Evolutionary conservation across 2,329 filamentous ascomycete species (phyloP).

Genomic region (Cladophialophora immunda): DNA sequence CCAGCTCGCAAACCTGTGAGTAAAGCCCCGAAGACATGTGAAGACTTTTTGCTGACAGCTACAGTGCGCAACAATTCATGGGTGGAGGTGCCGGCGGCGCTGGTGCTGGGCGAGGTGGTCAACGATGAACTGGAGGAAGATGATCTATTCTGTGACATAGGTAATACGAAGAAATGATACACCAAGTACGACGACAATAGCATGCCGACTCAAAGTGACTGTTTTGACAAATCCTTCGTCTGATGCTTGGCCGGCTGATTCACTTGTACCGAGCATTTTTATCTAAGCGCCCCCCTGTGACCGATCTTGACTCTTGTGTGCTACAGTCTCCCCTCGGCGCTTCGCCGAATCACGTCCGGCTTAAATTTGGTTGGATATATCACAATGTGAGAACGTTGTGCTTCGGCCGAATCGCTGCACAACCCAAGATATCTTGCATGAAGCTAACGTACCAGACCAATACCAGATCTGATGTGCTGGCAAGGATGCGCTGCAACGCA

Average conservation of each 20-base stretch:
- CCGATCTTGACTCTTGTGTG: background rate
- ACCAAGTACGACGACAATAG: conserved; percentile 11
- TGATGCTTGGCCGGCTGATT: background rate
- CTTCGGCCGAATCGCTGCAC: conserved; percentile 4
- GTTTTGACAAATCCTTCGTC: background rate
- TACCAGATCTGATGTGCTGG: conserved; percentile 4
- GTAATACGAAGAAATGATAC: conserved; percentile 33
- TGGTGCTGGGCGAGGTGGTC: conserved; percentile 35
- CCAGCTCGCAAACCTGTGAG: conserved; percentile 90
- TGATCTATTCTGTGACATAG: conserved; percentile 4
- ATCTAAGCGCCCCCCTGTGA: background rate
- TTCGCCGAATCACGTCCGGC: background rate
- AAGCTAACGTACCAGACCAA: conserved; percentile 22
- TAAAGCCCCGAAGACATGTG: conserved; percentile 40
- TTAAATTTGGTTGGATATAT: background rate
- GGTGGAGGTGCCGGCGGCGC: conserved; percentile 60
- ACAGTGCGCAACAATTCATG: conserved; percentile 74
- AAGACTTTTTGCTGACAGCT: conserved; percentile 12
- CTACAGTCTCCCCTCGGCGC: background rate
- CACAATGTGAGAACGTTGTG: background rate
- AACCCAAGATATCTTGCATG: conserved; percentile 20
- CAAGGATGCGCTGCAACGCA: conserved; percentile 11
- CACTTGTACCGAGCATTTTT: background rate
- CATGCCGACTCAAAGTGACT: conserved; percentile 3
- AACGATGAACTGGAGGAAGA: conserved; percentile 23